Base-by-base conservation (phyloP, 1,139 yeast species). In the Yamadazyma epiphylla region DNA sequence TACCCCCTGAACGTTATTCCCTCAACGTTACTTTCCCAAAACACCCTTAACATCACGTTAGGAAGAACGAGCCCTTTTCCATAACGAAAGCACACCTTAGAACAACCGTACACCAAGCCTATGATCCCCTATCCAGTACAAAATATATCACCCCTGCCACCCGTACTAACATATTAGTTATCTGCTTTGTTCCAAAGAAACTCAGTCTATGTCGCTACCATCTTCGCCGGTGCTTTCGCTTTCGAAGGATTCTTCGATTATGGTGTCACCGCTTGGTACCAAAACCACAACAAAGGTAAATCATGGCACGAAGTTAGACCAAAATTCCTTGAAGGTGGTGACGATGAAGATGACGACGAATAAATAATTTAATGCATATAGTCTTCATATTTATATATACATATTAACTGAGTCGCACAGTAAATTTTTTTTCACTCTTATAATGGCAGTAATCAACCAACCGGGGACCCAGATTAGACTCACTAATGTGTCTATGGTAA, bases 231-330 rank as follows among this genome's bases (percentile, higher is more conserved):
- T 50, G 91, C 98, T 30, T 91, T 91, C 58, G 80, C 81, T 44
- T 89, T 89, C 76, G 95, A 91, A 70, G 82, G 69, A 41, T 77
- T 76, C 53, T 89, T 88, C 58, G 95, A 88, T 64, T 63, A 68
- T 43, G 82, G 78, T 43, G 74, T 89, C 45, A 89, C 88, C 58
- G 59, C 58, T 34, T 83, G 87, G 84, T 91, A 83, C 72, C 95
- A 86, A 60, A 66, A 67, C 62, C 86, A 83, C 71, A 91, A 91
- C 80, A 74, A 73, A 58, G 98, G 97, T 52, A 91, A 91, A 72
- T 87, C 88, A 70, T 91, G 98, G 98, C 80, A 84, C 59, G 97
- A 91, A 54, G 85, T 91, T 58, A 86, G 84, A 69, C 69, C 68
- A 45, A 74, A 71, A 48, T 74, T 77, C 46, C 67, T 64, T 36